Evolutionary conservation across 1,284 basidiomycete species (phyloP).

Genomic region (Puccinia coronata): DNA sequence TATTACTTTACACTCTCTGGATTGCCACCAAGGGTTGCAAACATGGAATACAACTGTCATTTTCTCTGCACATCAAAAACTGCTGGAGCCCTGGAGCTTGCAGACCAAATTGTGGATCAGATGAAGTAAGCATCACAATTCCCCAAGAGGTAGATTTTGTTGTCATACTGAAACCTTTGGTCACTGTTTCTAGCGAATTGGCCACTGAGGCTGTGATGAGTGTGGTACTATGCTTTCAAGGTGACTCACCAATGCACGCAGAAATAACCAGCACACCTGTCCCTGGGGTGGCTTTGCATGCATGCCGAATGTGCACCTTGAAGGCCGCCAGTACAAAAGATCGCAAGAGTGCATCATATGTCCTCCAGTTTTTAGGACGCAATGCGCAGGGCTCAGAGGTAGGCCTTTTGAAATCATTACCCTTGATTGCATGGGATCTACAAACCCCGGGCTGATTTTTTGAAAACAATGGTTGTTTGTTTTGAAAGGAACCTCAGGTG

Average conservation of each 20-base stretch:
- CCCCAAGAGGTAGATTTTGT: background rate
- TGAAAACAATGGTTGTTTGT: too few relatives aligned
- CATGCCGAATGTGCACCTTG: constrained; percentile 17
- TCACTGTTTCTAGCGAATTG: background rate
- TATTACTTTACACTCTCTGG: background rate
- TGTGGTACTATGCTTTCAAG: background rate
- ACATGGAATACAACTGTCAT: background rate
- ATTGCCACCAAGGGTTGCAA: background rate
- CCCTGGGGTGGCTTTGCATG: background rate
- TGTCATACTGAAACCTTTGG: background rate
- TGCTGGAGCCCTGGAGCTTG: background rate
- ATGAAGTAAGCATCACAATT: background rate
- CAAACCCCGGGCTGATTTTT: too few relatives aligned
- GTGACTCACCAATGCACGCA: constrained; percentile 22
- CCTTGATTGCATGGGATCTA: too few relatives aligned
- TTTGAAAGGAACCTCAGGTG: too few relatives aligned
- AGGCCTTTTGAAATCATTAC: background rate
- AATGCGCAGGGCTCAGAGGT: background rate
- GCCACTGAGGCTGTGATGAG: background rate
- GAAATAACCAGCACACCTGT: background rate
- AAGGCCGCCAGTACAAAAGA: background rate
- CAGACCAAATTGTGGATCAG: background rate
- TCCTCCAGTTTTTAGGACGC: background rate
- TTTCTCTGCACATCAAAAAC: background rate
- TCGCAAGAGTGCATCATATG: background rate